Conservation (phyloP, 2,329 filamentous ascomycete species). For the Alternaria ventricosa region DNA sequence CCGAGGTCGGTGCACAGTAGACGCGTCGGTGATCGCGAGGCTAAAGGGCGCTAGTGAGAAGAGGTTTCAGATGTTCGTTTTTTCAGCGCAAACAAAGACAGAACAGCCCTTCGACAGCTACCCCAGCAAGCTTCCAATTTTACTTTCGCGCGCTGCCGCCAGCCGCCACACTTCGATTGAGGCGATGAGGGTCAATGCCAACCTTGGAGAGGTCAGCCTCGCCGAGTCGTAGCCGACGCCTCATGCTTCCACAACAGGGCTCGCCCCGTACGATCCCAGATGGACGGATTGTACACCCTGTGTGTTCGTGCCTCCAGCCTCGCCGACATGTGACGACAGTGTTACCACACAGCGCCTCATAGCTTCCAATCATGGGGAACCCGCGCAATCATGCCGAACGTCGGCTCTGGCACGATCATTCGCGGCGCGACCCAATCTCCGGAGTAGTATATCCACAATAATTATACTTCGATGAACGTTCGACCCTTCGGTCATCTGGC, state of each 20-base stretch:
- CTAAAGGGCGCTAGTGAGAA: background rate
- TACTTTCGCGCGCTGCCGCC: background rate
- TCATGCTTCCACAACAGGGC: background rate
- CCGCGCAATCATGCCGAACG: background rate
- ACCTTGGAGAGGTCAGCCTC: background rate
- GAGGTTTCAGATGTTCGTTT: background rate
- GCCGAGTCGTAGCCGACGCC: constrained; percentile 5
- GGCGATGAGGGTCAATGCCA: background rate
- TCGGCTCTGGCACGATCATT: background rate
- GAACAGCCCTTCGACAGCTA: background rate
- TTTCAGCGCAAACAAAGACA: background rate
- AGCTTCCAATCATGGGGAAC: background rate
- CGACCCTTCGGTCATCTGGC: background rate
- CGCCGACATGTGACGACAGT: background rate
- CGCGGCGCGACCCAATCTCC: background rate
- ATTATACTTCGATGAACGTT: background rate
- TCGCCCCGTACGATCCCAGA: background rate
- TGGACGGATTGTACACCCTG: background rate
- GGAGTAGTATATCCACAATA: background rate
- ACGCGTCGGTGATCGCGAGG: background rate
- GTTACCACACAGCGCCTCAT: background rate
- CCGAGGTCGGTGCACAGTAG: background rate
- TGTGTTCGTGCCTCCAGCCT: background rate
- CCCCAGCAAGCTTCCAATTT: background rate
- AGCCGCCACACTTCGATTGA: background rate